These are phyloP conservation scores for Talaromyces trachyspermus DNA, from an alignment of 495 filamentous ascomycete genomes.

Conservation along the genomic window DNA sequence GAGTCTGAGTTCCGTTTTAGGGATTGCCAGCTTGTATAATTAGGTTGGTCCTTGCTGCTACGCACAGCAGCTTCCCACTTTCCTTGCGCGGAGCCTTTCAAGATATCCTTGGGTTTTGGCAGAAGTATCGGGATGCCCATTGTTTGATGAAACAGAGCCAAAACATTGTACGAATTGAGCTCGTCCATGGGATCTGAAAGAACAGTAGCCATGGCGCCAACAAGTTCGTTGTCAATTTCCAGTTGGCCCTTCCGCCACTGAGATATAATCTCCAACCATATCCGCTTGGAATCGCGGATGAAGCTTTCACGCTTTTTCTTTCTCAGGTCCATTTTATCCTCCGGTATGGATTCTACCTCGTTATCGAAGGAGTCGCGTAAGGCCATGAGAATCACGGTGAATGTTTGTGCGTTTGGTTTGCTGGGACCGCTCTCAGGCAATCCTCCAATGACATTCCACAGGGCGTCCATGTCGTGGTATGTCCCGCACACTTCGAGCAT, in stretches of 20 bases:
- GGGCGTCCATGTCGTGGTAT: conserved; percentile 59
- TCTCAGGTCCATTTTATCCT: conserved; percentile 28
- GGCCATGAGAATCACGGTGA: conserved; percentile 71
- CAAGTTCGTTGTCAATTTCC: conserved; percentile 62
- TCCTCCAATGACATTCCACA: conserved; percentile 62
- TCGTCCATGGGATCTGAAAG: conserved; percentile 52
- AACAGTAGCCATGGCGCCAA: conserved; percentile 68
- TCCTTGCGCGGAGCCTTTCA: conserved; percentile 1
- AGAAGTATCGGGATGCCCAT: conserved; percentile 54
- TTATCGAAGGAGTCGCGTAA: conserved; percentile 36
- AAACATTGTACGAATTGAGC: conserved; percentile 58
- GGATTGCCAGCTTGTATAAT: background rate
- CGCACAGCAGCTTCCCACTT: conserved; percentile 1
- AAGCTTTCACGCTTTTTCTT: conserved; percentile 23
- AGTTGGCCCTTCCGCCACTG: conserved; percentile 66
- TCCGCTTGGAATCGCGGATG: conserved; percentile 51
- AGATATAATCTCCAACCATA: conserved; percentile 74
- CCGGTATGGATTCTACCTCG: conserved; percentile 19
- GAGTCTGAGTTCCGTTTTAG: too few relatives aligned
- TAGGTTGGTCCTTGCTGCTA: background rate
- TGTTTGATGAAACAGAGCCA: conserved; percentile 68
- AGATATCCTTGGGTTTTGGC: conserved; percentile 15
- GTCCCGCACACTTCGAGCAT: conserved; percentile 70
- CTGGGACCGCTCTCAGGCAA: conserved; percentile 53
- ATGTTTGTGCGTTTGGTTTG: conserved; percentile 63